Conservation (phyloP, 176 grass and related monocot genomes). For the Aegilops sharonensis region DNA sequence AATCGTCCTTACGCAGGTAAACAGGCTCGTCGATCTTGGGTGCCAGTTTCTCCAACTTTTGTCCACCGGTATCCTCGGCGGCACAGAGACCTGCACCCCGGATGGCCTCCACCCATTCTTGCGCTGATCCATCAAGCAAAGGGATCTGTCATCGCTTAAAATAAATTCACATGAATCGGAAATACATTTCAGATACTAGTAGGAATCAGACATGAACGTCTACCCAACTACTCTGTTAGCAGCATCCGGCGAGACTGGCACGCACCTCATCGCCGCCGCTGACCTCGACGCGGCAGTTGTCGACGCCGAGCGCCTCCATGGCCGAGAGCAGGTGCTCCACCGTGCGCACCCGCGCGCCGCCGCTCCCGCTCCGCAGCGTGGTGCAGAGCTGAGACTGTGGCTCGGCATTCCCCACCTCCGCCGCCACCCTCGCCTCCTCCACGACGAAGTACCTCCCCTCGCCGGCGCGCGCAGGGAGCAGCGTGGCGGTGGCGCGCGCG, state of each 20-base stretch:
- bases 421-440: constrained; percentile 41
- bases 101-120: constrained; percentile 76
- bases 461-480: constrained; percentile 74
- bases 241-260: background rate
- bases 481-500: constrained; percentile 29
- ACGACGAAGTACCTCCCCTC: constrained; percentile 81
- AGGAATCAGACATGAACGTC: constrained; percentile 2
- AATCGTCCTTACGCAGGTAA: constrained; percentile 52
- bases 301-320: constrained; percentile 73
- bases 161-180: constrained; percentile 30
- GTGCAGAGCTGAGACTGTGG: constrained; percentile 68
- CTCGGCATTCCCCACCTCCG: constrained; percentile 52
- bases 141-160: constrained; percentile 67
- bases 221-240: background rate
- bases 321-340: constrained; percentile 91
- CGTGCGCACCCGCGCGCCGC: constrained; percentile 45
- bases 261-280: constrained; percentile 71
- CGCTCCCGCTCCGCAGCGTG: constrained; percentile 41
- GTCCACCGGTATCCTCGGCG: constrained; percentile 47
- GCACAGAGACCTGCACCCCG: constrained; percentile 42
- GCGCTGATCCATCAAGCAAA: constrained; percentile 95
- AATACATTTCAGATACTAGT: background rate
- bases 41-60: constrained; percentile 59
- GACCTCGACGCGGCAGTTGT: constrained; percentile 82
- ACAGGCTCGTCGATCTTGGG: constrained; percentile 60